Base-by-base conservation (phyloP, 1,284 basidiomycete species). In the Anthracocystis walkeri region DNA sequence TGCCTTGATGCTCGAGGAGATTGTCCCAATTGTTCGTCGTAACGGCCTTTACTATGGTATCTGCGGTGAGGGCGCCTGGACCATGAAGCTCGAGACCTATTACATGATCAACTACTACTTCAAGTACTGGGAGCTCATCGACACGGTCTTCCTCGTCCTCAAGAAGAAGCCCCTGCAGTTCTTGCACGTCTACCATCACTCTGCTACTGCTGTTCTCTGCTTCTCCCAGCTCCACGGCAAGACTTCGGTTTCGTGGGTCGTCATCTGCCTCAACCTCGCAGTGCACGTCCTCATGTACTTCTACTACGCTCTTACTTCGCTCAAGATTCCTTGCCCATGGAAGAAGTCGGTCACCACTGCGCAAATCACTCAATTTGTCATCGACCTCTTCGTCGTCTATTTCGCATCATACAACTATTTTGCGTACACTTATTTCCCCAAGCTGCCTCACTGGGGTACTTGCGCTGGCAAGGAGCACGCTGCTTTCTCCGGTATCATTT, bases 101-200 rank as follows among this genome's bases (percentile, higher is more conserved):
- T 98, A 98, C 88, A 94, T 98, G 88, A 89, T 98, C 89, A 99
- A 98, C 89, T 99, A 98, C 88, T 81, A 78, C 71, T 79, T 80
- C 71, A 81, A 79, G 69, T 80, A 61, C 64, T 71, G 64, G 62
- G 95, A 98, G 87, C 90, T 97, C 65, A 86, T 96, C 71, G 96
- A 98, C 88, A 97, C 96, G 7, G 89, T 97, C 75, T 98, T 98
- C 89, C 90, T 99, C 78, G 93, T 93, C n/a, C 88, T 96, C 82
- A 98, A 97, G 90, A 97, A 97, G 89, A 97, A 98, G 87, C 93
- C 94, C 29, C 89, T 98, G 58, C 50, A 93, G 67, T 98, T 98
- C 88, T 88, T 99, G 75, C 96, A 99, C 86, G 95, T 98, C 79
- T 98, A 97, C 89, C 96, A 98, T 87, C 96, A 98, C 88, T 94